These are phyloP conservation scores for Luffa acutangula DNA, from an alignment of 306 rosid genomes.

Conservation along the genomic window DNA sequence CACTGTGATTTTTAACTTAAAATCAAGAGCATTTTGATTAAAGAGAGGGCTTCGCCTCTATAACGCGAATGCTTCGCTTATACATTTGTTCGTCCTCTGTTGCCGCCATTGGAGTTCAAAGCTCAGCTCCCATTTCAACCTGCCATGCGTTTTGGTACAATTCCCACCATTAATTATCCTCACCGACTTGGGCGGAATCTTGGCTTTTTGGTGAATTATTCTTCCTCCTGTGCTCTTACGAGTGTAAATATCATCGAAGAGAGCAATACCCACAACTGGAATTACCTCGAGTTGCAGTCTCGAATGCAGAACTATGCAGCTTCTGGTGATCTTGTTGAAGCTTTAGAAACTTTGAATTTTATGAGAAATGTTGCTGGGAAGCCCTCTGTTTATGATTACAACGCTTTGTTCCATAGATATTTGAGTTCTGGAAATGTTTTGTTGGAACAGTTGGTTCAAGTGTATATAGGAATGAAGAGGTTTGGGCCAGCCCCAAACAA, in stretches of 20 bases:
- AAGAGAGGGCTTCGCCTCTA: background rate
- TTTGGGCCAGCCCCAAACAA: slow-evolving; percentile 32
- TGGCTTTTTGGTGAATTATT: slow-evolving; percentile 8
- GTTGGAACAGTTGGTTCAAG: slow-evolving; percentile 14
- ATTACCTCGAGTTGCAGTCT: slow-evolving; percentile 17
- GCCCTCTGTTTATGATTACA: slow-evolving; percentile 33
- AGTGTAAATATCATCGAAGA: slow-evolving; percentile 9
- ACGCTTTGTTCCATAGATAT: slow-evolving; percentile 26
- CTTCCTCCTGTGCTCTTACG: slow-evolving; percentile 19
- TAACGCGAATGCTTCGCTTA: slow-evolving; percentile 1
- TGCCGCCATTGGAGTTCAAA: slow-evolving; percentile 1
- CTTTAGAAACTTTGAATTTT: slow-evolving; percentile 21
- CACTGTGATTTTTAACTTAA: background rate
- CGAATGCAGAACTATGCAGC: slow-evolving; percentile 25
- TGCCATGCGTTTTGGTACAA: slow-evolving; percentile 15
- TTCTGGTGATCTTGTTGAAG: slow-evolving; percentile 21
- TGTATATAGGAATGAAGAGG: slow-evolving; percentile 31
- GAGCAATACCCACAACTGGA: background rate
- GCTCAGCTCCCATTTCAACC: background rate
- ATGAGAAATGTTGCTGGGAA: slow-evolving; percentile 25
- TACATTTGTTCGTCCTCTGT: background rate
- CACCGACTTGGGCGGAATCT: slow-evolving; percentile 11
- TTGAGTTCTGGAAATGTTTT: slow-evolving; percentile 20
- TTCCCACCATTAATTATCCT: background rate
- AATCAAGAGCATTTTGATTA: background rate